phyloP scores from a whole-genome alignment of 108 stramenopile genomes.

The Stephanodiscus triporus region DNA sequence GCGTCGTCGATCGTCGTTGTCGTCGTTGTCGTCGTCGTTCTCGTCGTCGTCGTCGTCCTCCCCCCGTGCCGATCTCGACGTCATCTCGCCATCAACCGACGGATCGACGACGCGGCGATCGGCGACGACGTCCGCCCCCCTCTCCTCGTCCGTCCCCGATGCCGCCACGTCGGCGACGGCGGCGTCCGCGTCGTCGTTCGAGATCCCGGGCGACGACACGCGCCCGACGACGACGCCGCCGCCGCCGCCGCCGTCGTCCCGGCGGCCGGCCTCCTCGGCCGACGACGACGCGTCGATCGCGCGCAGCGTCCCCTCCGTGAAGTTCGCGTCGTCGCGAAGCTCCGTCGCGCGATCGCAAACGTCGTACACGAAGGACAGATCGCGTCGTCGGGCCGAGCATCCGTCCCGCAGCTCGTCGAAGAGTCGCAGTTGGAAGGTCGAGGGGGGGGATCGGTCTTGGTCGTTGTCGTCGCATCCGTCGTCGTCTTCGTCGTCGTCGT shows the following conservation, averaged over 20 bases:
- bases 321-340: constrained; percentile 9
- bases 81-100: background rate
- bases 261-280: background rate
- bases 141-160: background rate
- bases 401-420: constrained; percentile 7
- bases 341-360: constrained; percentile 15
- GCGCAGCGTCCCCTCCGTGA: constrained; percentile 18
- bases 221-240: background rate
- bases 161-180: background rate
- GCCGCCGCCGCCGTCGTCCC: background rate
- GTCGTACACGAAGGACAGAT: constrained; percentile 14
- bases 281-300: background rate
- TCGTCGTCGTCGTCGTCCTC: background rate
- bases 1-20: background rate
- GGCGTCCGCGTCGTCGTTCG: background rate
- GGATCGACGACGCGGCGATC: background rate
- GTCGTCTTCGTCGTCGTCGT: background rate
- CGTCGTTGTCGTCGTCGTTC: background rate
- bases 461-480: background rate
- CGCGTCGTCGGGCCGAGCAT: background rate
- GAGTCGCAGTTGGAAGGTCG: background rate
- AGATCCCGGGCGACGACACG: background rate
- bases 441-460: no score
- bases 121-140: background rate
- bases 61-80: background rate